Evolutionary conservation across 192 early-diverging fungal genomes (phyloP).

Genomic region (Rhizophagus clarus): DNA sequence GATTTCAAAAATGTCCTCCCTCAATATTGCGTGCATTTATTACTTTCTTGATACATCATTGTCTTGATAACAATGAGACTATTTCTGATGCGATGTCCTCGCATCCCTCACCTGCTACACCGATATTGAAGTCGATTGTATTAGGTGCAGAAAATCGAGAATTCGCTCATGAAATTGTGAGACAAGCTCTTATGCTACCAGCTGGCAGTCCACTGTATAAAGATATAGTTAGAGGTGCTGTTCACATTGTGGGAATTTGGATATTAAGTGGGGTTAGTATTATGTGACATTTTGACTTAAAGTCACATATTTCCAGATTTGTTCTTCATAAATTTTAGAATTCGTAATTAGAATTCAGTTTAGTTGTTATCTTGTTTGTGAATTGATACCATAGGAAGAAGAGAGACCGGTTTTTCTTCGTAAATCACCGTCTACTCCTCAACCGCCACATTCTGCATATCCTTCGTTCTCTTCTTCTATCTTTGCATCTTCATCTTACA

Average conservation of each 20-base stretch:
- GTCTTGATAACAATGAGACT: conserved; percentile 57
- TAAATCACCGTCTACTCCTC: conserved; percentile 26
- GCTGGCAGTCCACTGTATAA: conserved; percentile 54
- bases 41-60: conserved; percentile 66
- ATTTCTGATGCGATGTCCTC: conserved; percentile 36
- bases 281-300: no score
- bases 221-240: conserved; percentile 65
- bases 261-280: conserved; percentile 47
- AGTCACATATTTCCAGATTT: no score
- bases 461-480: conserved; percentile 20
- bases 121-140: conserved; percentile 63
- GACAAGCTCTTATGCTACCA: conserved; percentile 72
- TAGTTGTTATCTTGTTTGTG: background rate
- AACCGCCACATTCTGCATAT: background rate
- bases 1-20: conserved; percentile 70
- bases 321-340: background rate
- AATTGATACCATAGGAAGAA: conserved; percentile 54
- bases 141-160: conserved; percentile 62
- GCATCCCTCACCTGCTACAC: conserved; percentile 58
- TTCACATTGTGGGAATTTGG: conserved; percentile 72
- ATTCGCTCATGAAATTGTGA: conserved; percentile 75
- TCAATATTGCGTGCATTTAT: conserved; percentile 67
- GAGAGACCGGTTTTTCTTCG: conserved; percentile 71
- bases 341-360: background rate
- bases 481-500: conserved; percentile 17